Percentiles rank a stretch among this genome's conserved stretches.
phyloP scores from a whole-genome alignment of 2,329 filamentous ascomycete species.

The Aspergillaceae sp. region DNA sequence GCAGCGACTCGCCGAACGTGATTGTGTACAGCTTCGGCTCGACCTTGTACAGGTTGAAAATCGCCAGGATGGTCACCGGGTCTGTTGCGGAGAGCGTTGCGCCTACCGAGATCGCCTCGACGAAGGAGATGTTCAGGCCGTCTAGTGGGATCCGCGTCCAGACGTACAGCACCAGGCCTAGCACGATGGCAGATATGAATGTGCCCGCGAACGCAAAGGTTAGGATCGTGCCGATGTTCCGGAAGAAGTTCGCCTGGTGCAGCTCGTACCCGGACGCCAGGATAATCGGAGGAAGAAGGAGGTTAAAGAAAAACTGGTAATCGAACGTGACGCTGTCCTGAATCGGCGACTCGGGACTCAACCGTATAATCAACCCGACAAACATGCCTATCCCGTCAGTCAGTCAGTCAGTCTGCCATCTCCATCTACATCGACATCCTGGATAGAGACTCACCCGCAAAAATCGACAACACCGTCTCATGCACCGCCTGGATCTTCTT shows the following conservation, averaged over 20 bases:
- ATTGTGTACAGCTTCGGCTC: slow-evolving; percentile 97
- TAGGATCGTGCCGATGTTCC: slow-evolving; percentile 92
- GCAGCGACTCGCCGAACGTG: slow-evolving; percentile 95
- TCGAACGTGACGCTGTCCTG: slow-evolving; percentile 91
- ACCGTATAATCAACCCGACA: slow-evolving; percentile 77
- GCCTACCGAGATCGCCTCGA: slow-evolving; percentile 93
- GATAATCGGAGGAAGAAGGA: slow-evolving; percentile 96
- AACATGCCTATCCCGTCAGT: slow-evolving; percentile 63
- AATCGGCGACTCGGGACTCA: slow-evolving; percentile 73
- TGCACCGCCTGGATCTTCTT: slow-evolving; percentile 96
- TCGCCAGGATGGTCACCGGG: slow-evolving; percentile 93
- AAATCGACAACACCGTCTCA: slow-evolving; percentile 97
- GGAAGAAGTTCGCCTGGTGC: slow-evolving; percentile 98
- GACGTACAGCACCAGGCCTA: slow-evolving; percentile 77
- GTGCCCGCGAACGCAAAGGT: slow-evolving; percentile 97
- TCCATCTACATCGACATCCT: too few relatives aligned
- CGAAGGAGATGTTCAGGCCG: slow-evolving; percentile 76
- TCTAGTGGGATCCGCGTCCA: slow-evolving; percentile 84
- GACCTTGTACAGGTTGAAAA: slow-evolving; percentile 99
- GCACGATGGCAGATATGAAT: slow-evolving; percentile 91
- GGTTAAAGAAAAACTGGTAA: slow-evolving; percentile 99
- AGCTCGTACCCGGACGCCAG: slow-evolving; percentile 93
- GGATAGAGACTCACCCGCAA: slow-evolving; percentile 57
- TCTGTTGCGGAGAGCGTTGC: slow-evolving; percentile 95
- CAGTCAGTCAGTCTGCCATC: background rate